Evolutionary conservation across 345 rosid species (phyloP), one percentile per base, ranked within the genome.

Genomic region (Punica granatum): DNA sequence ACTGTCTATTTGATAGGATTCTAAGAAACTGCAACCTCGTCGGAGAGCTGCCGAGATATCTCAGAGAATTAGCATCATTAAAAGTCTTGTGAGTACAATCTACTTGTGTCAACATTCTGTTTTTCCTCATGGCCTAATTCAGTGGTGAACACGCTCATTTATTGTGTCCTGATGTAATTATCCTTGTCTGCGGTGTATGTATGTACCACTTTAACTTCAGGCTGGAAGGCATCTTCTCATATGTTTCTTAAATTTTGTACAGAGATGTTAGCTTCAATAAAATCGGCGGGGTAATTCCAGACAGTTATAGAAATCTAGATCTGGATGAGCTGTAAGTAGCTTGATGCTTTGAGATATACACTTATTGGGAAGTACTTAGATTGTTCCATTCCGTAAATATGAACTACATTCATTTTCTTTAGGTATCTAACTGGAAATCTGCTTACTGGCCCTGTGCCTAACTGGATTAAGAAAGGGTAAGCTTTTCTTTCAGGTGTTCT

Each of bases 11-110:
- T 65, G 26, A 30, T 80, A 88, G 90, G 73, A 70, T 84, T 44
- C 69, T 88, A 56, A 81, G 90, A 70, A 82, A 80, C 79, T 82
- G 89, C 83, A 86, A 74, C 77, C 70, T 86, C 67, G 68, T 41
- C 23, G 89, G 86, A 36, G 4, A 6, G 23, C 59, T 86, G 39
- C 95, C 92, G 30, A 46, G 11, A 0, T 82, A 75, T 81, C 68
- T 88, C 37, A 80, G 68, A 43, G 14, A 1, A 4, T 37, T 73
- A 25, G 53, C 26, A 35, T 1, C 6, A 1, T 39, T 85, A 53
- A 75, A 63, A 35, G 14, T 3, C 46, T 70, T 88, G 95, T 88
- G 53, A 83, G 89, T 83, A 36, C 34, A 64, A 4, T 37, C 41
- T 37, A 37, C 5, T 37, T 37, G 11, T 11, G 11, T 37, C 41